phyloP scores from a whole-genome alignment of 2,329 filamentous ascomycete species.

The Sodiomyces alkalinus region DNA sequence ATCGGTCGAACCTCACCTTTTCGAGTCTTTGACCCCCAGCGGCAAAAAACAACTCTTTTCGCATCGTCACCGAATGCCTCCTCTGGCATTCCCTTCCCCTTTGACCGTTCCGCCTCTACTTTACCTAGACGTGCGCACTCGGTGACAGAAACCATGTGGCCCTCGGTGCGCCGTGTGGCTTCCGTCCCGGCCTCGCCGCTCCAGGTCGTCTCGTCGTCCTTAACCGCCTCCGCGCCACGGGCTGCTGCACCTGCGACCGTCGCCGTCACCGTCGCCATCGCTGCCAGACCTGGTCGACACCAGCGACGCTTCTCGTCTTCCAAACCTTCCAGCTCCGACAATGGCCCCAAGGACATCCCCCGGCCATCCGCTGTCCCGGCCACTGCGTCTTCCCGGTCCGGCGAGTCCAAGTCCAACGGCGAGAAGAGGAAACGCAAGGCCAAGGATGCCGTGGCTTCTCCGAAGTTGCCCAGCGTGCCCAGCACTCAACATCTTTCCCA shows the following conservation, averaged over 20 bases:
- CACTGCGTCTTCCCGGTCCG: slow-evolving; percentile 23
- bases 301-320: slow-evolving; percentile 45
- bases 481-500: slow-evolving; percentile 58
- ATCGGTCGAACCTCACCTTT: no score
- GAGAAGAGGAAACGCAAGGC: slow-evolving; percentile 45
- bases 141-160: slow-evolving; percentile 27
- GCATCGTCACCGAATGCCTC: slow-evolving; percentile 14
- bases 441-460: slow-evolving; percentile 34
- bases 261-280: slow-evolving; percentile 10
- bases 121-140: slow-evolving; percentile 8
- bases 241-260: slow-evolving; percentile 18
- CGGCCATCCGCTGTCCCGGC: slow-evolving; percentile 30
- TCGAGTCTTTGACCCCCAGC: slow-evolving; percentile 13
- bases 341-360: slow-evolving; percentile 35
- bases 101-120: slow-evolving; percentile 1
- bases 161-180: slow-evolving; percentile 38
- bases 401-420: slow-evolving; percentile 25
- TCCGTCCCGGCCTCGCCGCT: slow-evolving; percentile 29
- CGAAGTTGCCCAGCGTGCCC: slow-evolving; percentile 56
- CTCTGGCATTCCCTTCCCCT: slow-evolving; percentile 1
- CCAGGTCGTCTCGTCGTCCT: slow-evolving; percentile 24
- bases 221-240: slow-evolving; percentile 25
- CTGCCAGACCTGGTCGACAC: slow-evolving; percentile 16
- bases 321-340: slow-evolving; percentile 46
- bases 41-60: slow-evolving; percentile 17